phyloP scores from a whole-genome alignment of 139 green algal genomes.

The Chlamydomonas incerta region DNA sequence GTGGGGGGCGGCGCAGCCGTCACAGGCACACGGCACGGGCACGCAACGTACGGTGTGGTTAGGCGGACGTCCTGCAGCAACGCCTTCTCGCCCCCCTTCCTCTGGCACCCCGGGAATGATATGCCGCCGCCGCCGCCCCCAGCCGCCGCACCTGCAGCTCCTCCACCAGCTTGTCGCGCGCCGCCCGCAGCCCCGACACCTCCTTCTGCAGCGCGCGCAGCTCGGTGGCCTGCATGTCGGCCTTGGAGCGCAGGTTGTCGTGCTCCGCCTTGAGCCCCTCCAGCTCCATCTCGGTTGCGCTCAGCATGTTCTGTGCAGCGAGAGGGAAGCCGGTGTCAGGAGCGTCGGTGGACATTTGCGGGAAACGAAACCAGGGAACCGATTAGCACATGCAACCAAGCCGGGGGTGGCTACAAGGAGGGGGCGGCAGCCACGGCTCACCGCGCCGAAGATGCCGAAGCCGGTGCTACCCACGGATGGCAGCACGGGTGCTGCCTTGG shows the following conservation, averaged over 20 bases:
- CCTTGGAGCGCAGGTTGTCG: slow-evolving; percentile 3
- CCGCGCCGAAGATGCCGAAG: background rate
- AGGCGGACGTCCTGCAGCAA: no score
- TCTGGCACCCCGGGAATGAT: no score
- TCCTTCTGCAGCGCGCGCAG: slow-evolving; percentile 26
- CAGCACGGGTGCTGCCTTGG: background rate
- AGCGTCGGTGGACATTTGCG: no score
- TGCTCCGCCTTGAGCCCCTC: slow-evolving; percentile 16
- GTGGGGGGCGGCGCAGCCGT: no score
- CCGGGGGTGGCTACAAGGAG: no score
- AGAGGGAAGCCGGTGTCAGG: no score
- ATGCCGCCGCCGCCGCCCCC: no score
- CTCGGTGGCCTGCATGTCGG: slow-evolving; percentile 18
- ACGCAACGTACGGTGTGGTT: no score
- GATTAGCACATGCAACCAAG: no score
- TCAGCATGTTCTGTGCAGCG: slow-evolving; percentile 15
- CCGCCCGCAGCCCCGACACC: background rate
- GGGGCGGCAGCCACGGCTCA: background rate
- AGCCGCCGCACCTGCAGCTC: slow-evolving; percentile 24
- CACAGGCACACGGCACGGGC: no score
- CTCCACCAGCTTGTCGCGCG: slow-evolving; percentile 15
- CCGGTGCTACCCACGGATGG: background rate
- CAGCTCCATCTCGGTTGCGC: slow-evolving; percentile 30
- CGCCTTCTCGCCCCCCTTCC: no score
- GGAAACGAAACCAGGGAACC: no score